Base-by-base conservation (phyloP, 2,329 filamentous ascomycete genomes). In the Xylariaceae sp. region DNA sequence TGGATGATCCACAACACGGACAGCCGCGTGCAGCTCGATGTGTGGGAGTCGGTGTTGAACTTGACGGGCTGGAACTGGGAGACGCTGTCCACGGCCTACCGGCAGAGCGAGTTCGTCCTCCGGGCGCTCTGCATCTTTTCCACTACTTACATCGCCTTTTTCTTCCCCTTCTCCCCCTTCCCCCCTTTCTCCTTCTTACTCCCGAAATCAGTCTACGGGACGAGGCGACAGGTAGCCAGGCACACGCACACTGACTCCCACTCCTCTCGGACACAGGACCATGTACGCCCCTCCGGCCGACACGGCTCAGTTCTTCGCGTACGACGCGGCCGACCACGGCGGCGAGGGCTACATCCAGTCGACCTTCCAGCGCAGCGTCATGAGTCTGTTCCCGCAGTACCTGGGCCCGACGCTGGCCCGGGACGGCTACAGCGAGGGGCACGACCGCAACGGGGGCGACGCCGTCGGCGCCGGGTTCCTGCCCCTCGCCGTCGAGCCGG, bases 1-100 rank as follows among this genome's bases (percentile, higher is more conserved):
- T 40, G 32, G 35, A 40, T 40, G 35, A 38, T 40, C 15, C 38
- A 36, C 31, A 40, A 37, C 18, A 32, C 32, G 5, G 29, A 35
- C 21, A 37, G 35, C 17, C 32, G 35, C 12, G 35, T 33, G 13
- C 38, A 37, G 25, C 29, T 40, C 14, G 38, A 40, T 21, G 28
- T 35, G 13, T 38, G 32, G 38, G 38, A 40, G 24, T 37, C 23
- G 21, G 24, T 40, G 9, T 29, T 40, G 10, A 37, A 40, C 21
- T 32, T 37, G 12, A 35, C 35, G 5, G 25, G 35, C 15, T 40
- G 35, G 38, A 40, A 40, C 26, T 40, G 32, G 32, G 19, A 37
- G 11, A 22, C 32, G 14, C 25, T 37, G 23, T 32, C 35, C n/a
- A 31, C 35, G 14, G 35, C 38, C 8, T 40, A 30, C 22, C 27